Conservation (phyloP, 2,329 filamentous ascomycete genomes). For the Colletotrichum gigasporum region DNA sequence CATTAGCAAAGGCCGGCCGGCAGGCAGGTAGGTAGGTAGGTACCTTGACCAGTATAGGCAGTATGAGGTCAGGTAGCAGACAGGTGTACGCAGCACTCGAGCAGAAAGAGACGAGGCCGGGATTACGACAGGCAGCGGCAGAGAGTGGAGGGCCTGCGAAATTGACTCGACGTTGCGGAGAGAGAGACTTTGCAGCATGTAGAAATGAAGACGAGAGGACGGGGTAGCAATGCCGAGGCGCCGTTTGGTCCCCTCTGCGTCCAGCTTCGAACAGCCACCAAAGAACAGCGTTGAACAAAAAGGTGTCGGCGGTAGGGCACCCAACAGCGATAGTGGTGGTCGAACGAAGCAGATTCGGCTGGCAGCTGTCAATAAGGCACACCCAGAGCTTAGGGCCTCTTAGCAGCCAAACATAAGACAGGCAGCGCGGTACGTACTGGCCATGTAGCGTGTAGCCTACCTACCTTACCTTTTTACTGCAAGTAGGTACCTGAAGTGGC, state of each 20-base stretch:
- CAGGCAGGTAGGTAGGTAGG: not conserved
- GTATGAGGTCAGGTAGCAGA: too few species aligned
- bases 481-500: too few species aligned
- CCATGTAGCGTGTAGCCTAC: too few species aligned
- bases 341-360: not conserved
- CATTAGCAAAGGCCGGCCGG: too few species aligned
- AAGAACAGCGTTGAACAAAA: not conserved
- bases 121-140: constrained; percentile 9
- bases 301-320: too few species aligned
- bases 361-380: constrained; percentile 2
- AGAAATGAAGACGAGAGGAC: not conserved
- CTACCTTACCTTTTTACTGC: too few species aligned
- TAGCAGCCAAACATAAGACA: constrained; percentile 5
- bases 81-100: not conserved
- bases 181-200: not conserved
- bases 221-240: not conserved
- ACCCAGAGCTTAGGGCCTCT: not conserved
- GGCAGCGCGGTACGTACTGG: not conserved
- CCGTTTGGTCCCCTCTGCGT: too few species aligned
- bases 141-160: constrained; percentile 11
- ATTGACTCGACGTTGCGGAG: constrained; percentile 12
- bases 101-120: not conserved
- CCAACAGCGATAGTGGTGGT: too few species aligned
- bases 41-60: too few species aligned
- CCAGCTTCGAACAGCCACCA: not conserved